A percentile compares a stretch with the other conserved stretches of the same genome.
phyloP scores from a whole-genome alignment of 495 filamentous ascomycete genomes.

The Cercophora newfieldiana region DNA sequence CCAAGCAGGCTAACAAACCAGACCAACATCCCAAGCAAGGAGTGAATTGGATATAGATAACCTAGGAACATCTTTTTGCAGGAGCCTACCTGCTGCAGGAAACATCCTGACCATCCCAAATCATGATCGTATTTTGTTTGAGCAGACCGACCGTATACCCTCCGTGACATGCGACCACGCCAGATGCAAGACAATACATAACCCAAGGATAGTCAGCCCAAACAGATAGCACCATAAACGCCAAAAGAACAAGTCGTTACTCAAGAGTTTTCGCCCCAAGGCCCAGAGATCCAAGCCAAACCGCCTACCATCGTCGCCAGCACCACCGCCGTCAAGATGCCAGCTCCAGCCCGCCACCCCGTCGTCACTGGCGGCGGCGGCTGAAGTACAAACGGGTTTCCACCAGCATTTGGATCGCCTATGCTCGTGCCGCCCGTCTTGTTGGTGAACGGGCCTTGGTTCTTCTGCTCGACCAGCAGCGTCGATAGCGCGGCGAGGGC shows the following conservation, averaged over 20 bases:
- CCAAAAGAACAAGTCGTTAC: not conserved
- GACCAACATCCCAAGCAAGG: no score
- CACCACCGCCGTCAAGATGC: constrained; percentile 54
- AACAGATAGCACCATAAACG: not conserved
- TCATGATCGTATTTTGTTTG: not conserved
- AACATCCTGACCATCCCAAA: not conserved
- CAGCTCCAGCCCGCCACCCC: constrained; percentile 60
- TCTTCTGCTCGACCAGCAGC: constrained; percentile 38
- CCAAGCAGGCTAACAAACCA: no score
- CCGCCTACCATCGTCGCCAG: constrained; percentile 30
- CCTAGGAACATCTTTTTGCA: not conserved
- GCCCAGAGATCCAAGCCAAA: constrained; percentile 36
- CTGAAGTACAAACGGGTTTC: constrained; percentile 6
- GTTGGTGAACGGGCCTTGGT: constrained; percentile 59
- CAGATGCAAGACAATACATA: constrained; percentile 2
- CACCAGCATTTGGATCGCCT: constrained; percentile 68
- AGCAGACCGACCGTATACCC: not conserved
- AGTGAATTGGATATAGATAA: not conserved
- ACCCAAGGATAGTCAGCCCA: not conserved
- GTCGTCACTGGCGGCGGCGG: constrained; percentile 37
- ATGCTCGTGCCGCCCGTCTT: constrained; percentile 70
- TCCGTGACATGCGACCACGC: not conserved
- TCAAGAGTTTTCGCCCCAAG: constrained; percentile 18
- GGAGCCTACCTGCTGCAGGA: not conserved
- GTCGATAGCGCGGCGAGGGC: constrained; percentile 64